Evolutionary conservation across 495 filamentous ascomycete genomes (phyloP), one percentile per base, ranked within the genome.

Genomic region (Jackrogersella minutella): DNA sequence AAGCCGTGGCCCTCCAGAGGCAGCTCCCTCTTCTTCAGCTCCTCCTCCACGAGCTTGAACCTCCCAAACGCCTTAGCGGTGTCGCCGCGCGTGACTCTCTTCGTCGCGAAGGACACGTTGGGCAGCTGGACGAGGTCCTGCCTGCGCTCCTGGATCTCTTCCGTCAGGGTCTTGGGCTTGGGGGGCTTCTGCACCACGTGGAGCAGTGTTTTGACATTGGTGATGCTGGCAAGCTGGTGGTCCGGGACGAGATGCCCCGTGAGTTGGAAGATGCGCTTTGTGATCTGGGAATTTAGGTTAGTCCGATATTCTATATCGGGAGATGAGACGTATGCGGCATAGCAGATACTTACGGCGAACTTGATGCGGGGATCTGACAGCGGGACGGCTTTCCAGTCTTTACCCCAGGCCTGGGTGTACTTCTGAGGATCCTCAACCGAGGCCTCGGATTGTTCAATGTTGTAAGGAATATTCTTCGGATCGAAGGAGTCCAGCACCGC

Each of bases 21-120:
- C 24, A 93, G 76, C 5, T 86, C 87, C 51, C 87, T 80, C 64
- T 84, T 80, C 70, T 84, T 77, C 39, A 96, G 82, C 78, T 90
- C 90, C 72, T 85, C 73, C 71, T 91, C 85, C 71, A 96, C 93
- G 26, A 93, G 69, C 85, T 96, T 95, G 87, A 88, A 92, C 66
- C 94, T 85, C 4, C 94, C 94, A 21, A 94, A 68, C 64, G 85
- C 84, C 73, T 85, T 87, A 76, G 96, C 91, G 74, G 86, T 86
- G 76, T 93, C 84, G 47, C 86, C 84, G 19, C 83, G 84, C 17
- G 85, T 90, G 50, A 89, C 78, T 64, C 88, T 86, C 58, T 81
- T 81, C 3, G 73, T 64, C 52, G 80, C 82, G 8, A 96, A 76
- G 65, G 81, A 84, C 39, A 97, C 88, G 73, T 97, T 97, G 47